phyloP scores from a whole-genome alignment of 2,329 filamentous ascomycete genomes.

The Emmonsia crescens region DNA sequence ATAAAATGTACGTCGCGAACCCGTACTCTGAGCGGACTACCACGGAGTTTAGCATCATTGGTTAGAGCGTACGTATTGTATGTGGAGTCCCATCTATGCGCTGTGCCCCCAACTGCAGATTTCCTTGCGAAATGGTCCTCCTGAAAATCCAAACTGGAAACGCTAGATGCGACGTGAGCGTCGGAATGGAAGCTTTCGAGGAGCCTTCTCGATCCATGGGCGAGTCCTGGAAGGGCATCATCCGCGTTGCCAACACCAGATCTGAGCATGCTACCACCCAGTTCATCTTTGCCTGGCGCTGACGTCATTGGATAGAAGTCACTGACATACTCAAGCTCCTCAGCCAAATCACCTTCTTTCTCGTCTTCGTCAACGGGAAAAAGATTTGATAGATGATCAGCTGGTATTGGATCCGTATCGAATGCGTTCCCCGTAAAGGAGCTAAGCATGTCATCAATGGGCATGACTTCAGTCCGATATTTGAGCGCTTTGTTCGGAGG shows the following conservation, averaged over 20 bases:
- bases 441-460: constrained; percentile 75
- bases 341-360: constrained; percentile 28
- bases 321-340: constrained; percentile 41
- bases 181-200: constrained; percentile 42
- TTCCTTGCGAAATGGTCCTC: constrained; percentile 65
- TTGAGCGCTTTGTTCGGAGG: constrained; percentile 73
- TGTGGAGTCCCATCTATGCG: constrained; percentile 69
- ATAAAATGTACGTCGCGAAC: constrained; percentile 85
- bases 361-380: constrained; percentile 29
- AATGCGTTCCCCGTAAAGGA: constrained; percentile 86
- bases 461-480: constrained; percentile 77
- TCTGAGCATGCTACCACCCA: constrained; percentile 17
- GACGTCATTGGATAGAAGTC: constrained; percentile 43
- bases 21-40: constrained; percentile 63
- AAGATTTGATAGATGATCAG: constrained; percentile 35
- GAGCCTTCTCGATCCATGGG: constrained; percentile 5
- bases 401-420: constrained; percentile 25
- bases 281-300: background rate
- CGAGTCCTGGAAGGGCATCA: constrained; percentile 10
- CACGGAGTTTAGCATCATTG: constrained; percentile 49
- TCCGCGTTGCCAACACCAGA: background rate
- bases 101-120: constrained; percentile 51
- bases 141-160: constrained; percentile 57
- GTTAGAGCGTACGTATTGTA: constrained; percentile 63
- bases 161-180: constrained; percentile 44